phyloP scores from a whole-genome alignment of 2,329 filamentous ascomycete genomes.

The Fusarium redolens region DNA sequence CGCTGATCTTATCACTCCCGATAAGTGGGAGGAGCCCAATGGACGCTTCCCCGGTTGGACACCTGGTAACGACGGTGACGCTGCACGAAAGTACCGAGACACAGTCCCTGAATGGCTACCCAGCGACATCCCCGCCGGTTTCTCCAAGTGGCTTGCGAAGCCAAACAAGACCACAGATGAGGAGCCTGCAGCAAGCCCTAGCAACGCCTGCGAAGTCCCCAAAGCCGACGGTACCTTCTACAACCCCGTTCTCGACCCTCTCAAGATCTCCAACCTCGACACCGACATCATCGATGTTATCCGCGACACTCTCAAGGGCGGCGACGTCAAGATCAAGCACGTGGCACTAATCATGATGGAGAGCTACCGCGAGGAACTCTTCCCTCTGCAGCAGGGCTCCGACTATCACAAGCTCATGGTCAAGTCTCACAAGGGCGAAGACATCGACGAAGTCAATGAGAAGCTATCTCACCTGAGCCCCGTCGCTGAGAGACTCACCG shows the following conservation, averaged over 20 bases:
- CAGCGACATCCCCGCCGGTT: conserved; percentile 40
- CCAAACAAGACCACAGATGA: background rate
- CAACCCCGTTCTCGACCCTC: conserved; percentile 52
- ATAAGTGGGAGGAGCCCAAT: conserved; percentile 42
- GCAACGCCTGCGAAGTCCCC: conserved; percentile 1
- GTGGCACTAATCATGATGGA: conserved; percentile 59
- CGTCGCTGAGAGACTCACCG: conserved; percentile 35
- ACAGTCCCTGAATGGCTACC: conserved; percentile 47
- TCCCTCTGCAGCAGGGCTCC: conserved; percentile 56
- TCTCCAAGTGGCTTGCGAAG: conserved; percentile 45
- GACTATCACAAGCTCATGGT: conserved; percentile 52
- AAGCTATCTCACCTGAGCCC: conserved; percentile 39
- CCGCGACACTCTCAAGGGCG: conserved; percentile 37
- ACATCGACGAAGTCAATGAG: conserved; percentile 40
- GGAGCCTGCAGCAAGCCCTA: background rate
- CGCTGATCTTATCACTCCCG: conserved; percentile 42
- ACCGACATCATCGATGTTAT: conserved; percentile 47
- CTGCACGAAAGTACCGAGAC: conserved; percentile 41
- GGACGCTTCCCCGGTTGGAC: conserved; percentile 50
- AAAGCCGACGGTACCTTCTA: conserved; percentile 48
- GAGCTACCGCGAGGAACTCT: conserved; percentile 59
- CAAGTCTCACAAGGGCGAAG: conserved; percentile 46
- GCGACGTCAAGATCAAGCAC: conserved; percentile 56
- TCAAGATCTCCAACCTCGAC: conserved; percentile 55
- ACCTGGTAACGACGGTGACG: conserved; percentile 40